These are phyloP conservation scores for Camelina neglecta DNA, from an alignment of 345 rosid genomes.

Conservation along the genomic window DNA sequence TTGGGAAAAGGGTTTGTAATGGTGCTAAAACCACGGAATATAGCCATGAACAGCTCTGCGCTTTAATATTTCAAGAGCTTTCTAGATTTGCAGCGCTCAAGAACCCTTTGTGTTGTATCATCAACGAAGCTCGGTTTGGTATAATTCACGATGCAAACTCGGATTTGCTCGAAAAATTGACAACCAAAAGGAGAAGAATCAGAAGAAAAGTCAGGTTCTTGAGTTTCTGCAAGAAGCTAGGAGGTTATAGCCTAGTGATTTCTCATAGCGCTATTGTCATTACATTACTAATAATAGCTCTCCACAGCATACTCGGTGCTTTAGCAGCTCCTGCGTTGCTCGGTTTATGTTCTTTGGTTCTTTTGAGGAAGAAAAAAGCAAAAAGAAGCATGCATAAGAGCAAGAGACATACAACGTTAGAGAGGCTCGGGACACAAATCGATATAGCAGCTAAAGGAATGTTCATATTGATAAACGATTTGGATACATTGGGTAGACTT, in stretches of 20 bases:
- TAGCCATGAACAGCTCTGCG: slow-evolving; percentile 17
- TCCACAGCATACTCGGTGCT: slow-evolving; percentile 69
- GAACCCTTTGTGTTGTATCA: slow-evolving; percentile 59
- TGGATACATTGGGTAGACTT: slow-evolving; percentile 69
- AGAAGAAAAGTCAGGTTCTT: slow-evolving; percentile 50
- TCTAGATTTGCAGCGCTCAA: slow-evolving; percentile 51
- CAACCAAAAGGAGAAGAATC: slow-evolving; percentile 53
- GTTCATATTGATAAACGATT: slow-evolving; percentile 74
- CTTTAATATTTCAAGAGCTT: slow-evolving; percentile 55
- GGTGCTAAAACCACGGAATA: slow-evolving; percentile 31
- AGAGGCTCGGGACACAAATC: slow-evolving; percentile 59
- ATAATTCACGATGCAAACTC: slow-evolving; percentile 51
- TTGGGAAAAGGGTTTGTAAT: slow-evolving; percentile 45
- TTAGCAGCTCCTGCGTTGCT: slow-evolving; percentile 63
- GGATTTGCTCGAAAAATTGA: slow-evolving; percentile 54
- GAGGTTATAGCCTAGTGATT: slow-evolving; percentile 52
- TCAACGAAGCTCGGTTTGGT: slow-evolving; percentile 46
- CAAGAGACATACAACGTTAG: slow-evolving; percentile 39
- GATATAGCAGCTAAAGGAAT: slow-evolving; percentile 79
- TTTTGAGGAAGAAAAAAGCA: slow-evolving; percentile 52
- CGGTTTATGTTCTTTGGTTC: slow-evolving; percentile 45
- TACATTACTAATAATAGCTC: slow-evolving; percentile 54
- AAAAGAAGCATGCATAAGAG: slow-evolving; percentile 25
- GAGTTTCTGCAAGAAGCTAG: slow-evolving; percentile 53
- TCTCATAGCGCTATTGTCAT: slow-evolving; percentile 51